Percentiles rank a stretch among this genome's conserved stretches.
These are phyloP conservation scores for Quercus tomentella DNA, from an alignment of 331 rosid genomes.

Conservation along the genomic window DNA sequence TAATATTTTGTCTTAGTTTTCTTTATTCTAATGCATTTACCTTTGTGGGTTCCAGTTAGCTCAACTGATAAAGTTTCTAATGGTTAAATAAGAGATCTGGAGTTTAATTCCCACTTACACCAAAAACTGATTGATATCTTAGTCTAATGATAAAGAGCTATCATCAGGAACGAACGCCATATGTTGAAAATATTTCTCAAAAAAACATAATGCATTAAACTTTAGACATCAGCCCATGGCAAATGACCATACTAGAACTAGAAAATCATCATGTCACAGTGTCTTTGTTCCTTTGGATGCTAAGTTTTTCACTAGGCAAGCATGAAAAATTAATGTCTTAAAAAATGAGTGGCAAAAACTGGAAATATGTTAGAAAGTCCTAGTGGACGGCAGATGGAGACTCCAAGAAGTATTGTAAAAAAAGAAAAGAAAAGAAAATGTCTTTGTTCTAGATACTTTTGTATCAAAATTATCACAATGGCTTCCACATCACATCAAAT, in stretches of 20 bases:
- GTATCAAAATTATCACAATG: too few relatives aligned
- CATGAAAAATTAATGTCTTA: neutral
- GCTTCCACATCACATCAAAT: too few relatives aligned
- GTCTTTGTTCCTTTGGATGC: neutral
- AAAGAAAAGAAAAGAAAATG: too few relatives aligned
- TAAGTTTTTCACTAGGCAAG: neutral
- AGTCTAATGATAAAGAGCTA: too few relatives aligned
- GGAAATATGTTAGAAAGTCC: neutral
- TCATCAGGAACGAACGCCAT: too few relatives aligned
- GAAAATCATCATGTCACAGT: neutral
- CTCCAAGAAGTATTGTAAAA: too few relatives aligned
- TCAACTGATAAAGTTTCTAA: too few relatives aligned
- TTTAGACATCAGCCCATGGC: neutral
- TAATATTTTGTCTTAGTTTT: neutral
- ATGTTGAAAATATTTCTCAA: too few relatives aligned
- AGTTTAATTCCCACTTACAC: fast-evolving
- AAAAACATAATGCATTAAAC: neutral
- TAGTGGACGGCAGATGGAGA: too few relatives aligned
- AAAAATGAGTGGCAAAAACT: neutral
- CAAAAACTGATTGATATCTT: too few relatives aligned
- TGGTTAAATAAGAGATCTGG: too few relatives aligned
- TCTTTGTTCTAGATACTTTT: too few relatives aligned
- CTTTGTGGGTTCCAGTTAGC: neutral
- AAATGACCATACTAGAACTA: neutral
- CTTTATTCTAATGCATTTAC: neutral